Evolutionary conservation across 768 basidiomycete species (phyloP).

Genomic region (Crucibulum laeve): DNA sequence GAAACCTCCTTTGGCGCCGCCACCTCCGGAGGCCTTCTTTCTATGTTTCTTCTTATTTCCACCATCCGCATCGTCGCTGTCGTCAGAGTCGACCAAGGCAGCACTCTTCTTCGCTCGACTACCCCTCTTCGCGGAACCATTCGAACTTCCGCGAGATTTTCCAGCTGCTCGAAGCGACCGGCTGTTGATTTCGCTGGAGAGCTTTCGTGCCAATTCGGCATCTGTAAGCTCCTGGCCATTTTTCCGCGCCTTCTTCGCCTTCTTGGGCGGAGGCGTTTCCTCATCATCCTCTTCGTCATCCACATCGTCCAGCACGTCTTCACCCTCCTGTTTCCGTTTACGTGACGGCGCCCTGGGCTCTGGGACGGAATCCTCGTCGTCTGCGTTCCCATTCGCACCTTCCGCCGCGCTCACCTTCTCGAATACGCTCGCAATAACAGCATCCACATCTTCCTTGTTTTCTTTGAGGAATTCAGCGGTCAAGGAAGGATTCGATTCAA

Average conservation of each 20-base stretch:
- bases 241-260: constrained; percentile 45
- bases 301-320: constrained; percentile 24
- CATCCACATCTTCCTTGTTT: constrained; percentile 65
- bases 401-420: constrained; percentile 46
- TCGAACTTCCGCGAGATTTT: constrained; percentile 30
- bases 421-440: constrained; percentile 63
- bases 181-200: constrained; percentile 68
- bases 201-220: constrained; percentile 65
- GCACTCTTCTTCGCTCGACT: constrained; percentile 50
- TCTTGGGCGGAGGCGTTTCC: constrained; percentile 38
- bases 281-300: constrained; percentile 26
- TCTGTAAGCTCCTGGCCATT: constrained; percentile 55
- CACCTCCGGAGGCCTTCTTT: constrained; percentile 44
- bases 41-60: constrained; percentile 35
- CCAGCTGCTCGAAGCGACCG: constrained; percentile 46
- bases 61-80: constrained; percentile 42
- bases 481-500: constrained; percentile 46
- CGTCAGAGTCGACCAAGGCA: constrained; percentile 48
- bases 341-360: constrained; percentile 24
- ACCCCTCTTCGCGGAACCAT: constrained; percentile 36
- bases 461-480: constrained; percentile 60
- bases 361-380: constrained; percentile 18
- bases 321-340: constrained; percentile 33
- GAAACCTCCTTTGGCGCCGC: constrained; percentile 67
- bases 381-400: constrained; percentile 23